Conservation (phyloP, 1,139 yeast genomes). For the Spencermartinsiella ligniputridi region DNA sequence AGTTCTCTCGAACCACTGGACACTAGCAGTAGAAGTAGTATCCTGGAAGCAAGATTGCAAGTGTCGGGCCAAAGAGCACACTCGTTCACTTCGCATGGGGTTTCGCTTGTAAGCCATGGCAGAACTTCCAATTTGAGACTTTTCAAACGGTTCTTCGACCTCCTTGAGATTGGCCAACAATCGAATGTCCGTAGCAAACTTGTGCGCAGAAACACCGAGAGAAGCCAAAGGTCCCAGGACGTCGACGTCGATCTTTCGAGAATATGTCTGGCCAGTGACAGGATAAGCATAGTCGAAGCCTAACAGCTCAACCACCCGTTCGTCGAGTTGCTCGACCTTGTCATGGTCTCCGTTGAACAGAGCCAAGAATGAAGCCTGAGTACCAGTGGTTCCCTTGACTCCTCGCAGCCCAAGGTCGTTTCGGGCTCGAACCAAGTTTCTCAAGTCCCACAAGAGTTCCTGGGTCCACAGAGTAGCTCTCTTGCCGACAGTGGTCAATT, state of each 20-base stretch:
- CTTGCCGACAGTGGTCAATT: constrained; percentile 96
- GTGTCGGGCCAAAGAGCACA: constrained; percentile 94
- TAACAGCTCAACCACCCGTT: constrained; percentile 83
- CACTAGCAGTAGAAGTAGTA: constrained; percentile 94
- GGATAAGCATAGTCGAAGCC: constrained; percentile 97
- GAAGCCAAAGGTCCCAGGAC: constrained; percentile 90
- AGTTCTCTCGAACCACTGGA: constrained; percentile 99
- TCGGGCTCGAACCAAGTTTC: constrained; percentile 94
- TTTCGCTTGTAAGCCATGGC: constrained; percentile 99
- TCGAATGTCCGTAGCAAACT: constrained; percentile 96
- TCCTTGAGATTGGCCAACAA: constrained; percentile 95
- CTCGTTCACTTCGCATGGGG: constrained; percentile 99
- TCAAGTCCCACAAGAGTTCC: constrained; percentile 95
- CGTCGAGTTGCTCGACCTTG: constrained; percentile 88
- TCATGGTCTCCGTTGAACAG: constrained; percentile 96
- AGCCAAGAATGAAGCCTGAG: constrained; percentile 94
- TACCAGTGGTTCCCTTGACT: constrained; percentile 99
- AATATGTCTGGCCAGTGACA: constrained; percentile 96
- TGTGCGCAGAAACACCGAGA: constrained; percentile 94
- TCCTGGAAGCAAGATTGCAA: constrained; percentile 87
- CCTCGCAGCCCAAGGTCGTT: constrained; percentile 96
- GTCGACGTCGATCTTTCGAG: constrained; percentile 96
- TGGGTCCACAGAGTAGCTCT: constrained; percentile 98
- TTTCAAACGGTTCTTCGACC: constrained; percentile 97
- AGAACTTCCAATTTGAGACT: constrained; percentile 93